Evolutionary conservation across 176 grass and related monocot genomes (phyloP).

Genomic region (Puya raimondii): DNA sequence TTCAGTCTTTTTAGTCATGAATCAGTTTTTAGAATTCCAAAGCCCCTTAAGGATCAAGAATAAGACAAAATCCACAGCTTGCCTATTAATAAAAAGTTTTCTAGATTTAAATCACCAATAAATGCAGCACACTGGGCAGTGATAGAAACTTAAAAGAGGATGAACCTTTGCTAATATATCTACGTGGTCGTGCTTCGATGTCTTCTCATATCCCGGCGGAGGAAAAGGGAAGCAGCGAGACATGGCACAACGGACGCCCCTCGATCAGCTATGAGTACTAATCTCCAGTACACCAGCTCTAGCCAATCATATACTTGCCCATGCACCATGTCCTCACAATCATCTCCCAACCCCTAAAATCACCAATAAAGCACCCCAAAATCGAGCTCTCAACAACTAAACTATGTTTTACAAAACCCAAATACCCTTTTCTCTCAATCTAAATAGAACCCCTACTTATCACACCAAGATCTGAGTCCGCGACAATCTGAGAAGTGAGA

Average conservation of each 20-base stretch:
- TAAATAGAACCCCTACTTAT: background rate
- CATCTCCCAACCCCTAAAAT: conserved; percentile 17
- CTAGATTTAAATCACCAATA: too few species aligned
- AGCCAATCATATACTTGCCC: conserved; percentile 15
- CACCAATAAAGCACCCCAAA: background rate
- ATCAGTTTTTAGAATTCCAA: background rate
- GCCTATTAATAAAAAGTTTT: too few species aligned
- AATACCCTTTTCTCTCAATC: background rate
- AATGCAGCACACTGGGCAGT: background rate
- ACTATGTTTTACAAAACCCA: too few species aligned
- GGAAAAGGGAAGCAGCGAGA: conserved; percentile 50
- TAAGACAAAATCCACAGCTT: background rate
- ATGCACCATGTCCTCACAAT: conserved; percentile 26
- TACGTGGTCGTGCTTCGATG: conserved; percentile 14
- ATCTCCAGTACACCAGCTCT: conserved; percentile 25
- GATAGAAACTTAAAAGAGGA: conserved; percentile 3
- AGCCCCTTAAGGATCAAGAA: background rate
- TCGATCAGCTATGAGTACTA: conserved; percentile 18
- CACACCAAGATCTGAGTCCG: background rate
- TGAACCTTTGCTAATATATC: conserved; percentile 34
- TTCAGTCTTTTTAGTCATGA: background rate
- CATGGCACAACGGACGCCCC: conserved; percentile 20
- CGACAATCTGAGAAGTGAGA: background rate
- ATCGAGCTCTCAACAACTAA: background rate
- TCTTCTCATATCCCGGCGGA: conserved; percentile 43